Conservation (phyloP, 1,139 yeast species). For the Kodamaea sp. region DNA sequence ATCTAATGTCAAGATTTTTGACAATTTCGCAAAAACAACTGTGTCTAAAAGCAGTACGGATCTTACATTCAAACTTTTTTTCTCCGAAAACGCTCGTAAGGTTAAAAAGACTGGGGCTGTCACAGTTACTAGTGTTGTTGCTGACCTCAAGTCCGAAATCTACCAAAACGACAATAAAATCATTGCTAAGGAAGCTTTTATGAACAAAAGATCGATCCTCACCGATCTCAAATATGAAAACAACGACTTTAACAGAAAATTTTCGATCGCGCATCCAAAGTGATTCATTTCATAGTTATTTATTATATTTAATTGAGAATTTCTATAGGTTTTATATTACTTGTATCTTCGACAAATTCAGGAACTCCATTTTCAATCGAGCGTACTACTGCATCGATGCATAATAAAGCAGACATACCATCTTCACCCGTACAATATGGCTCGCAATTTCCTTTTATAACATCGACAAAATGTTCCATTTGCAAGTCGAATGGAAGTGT, state of each 20-base stretch:
- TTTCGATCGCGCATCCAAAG: background rate
- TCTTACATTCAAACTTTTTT: too few relatives aligned
- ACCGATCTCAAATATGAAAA: constrained; percentile 3
- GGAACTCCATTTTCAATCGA: constrained; percentile 19
- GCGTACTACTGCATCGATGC: constrained; percentile 19
- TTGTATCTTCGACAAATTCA: constrained; percentile 13
- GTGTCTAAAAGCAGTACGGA: too few relatives aligned
- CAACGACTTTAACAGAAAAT: constrained; percentile 2
- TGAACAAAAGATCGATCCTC: background rate
- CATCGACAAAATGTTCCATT: constrained; percentile 34
- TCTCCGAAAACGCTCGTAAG: too few relatives aligned
- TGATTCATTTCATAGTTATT: background rate
- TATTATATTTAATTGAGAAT: constrained; percentile 1
- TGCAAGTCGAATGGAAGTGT: constrained; percentile 33
- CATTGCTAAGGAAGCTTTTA: constrained; percentile 1
- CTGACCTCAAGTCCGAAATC: too few relatives aligned
- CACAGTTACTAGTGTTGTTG: too few relatives aligned
- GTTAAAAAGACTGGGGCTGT: too few relatives aligned
- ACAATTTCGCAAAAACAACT: too few relatives aligned
- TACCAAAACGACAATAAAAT: background rate
- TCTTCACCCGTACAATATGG: constrained; percentile 38
- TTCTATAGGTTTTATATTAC: constrained; percentile 12
- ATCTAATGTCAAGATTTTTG: too few relatives aligned
- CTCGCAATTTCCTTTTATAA: constrained; percentile 26
- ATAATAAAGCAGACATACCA: constrained; percentile 34